Evolutionary conservation across 306 rosid genomes (phyloP).

Genomic region (Nissolia schottii): DNA sequence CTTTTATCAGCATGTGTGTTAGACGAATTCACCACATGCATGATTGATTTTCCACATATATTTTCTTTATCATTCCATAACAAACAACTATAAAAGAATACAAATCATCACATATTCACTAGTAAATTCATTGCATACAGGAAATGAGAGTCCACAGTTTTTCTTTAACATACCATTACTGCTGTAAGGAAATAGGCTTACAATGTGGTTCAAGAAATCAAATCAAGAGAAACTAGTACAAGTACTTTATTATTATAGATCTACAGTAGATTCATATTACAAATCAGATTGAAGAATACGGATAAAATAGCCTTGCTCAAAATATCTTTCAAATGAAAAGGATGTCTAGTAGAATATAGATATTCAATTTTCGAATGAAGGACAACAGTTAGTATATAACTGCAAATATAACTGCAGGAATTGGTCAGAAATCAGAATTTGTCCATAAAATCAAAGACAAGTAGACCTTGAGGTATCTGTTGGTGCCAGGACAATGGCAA

Average conservation of each 20-base stretch:
- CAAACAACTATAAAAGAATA: background rate
- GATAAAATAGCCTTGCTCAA: background rate
- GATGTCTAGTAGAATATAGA: background rate
- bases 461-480: constrained; percentile 60
- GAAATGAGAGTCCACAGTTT: background rate
- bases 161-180: background rate
- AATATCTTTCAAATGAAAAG: background rate
- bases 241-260: background rate
- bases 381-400: background rate
- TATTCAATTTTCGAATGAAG: background rate
- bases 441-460: background rate
- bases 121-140: background rate
- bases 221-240: background rate
- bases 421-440: background rate
- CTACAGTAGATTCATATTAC: background rate
- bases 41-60: background rate
- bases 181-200: background rate
- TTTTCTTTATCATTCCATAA: background rate
- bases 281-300: background rate
- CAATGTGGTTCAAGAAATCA: constrained; percentile 1
- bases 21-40: background rate
- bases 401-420: background rate
- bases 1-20: background rate
- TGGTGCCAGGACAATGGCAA: constrained; percentile 85
- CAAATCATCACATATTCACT: background rate